Percentiles rank a stretch among this genome's conserved stretches.
Evolutionary conservation across 495 filamentous ascomycete genomes (phyloP).

Genomic region (Neurospora sp.): DNA sequence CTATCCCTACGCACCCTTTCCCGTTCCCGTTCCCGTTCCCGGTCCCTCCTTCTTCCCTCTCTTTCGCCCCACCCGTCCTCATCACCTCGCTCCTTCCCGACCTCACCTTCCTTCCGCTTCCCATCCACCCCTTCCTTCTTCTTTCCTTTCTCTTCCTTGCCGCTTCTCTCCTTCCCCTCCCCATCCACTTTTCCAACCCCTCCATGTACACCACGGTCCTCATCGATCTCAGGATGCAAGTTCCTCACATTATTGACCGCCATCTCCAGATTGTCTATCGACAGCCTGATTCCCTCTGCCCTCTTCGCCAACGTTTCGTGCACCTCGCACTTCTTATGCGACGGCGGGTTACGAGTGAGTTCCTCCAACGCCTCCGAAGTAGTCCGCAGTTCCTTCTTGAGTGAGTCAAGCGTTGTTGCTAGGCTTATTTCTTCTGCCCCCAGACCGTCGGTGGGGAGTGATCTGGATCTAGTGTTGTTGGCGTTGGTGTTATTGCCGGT

Average conservation of each 20-base stretch:
- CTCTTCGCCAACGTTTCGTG: constrained; percentile 9
- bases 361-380: constrained; percentile 8
- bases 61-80: background rate
- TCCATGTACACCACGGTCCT: background rate
- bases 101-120: background rate
- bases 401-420: constrained; percentile 11
- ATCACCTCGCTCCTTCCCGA: background rate
- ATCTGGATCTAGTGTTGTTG: background rate
- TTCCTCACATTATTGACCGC: constrained; percentile 20
- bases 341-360: background rate
- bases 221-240: constrained; percentile 10
- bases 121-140: background rate
- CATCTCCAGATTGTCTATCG: constrained; percentile 9
- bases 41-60: background rate
- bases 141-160: background rate
- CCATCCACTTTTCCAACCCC: background rate
- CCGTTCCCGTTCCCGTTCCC: background rate
- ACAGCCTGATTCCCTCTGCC: constrained; percentile 10
- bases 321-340: constrained; percentile 13
- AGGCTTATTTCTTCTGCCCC: background rate
- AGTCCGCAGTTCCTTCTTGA: constrained; percentile 12
- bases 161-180: background rate
- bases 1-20: background rate
- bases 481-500: background rate
- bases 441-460: background rate